A percentile compares a stretch with the other conserved stretches of the same genome.
phyloP scores from a whole-genome alignment of 352 stramenopile species.

The Phytopythium chamaehyphon region DNA sequence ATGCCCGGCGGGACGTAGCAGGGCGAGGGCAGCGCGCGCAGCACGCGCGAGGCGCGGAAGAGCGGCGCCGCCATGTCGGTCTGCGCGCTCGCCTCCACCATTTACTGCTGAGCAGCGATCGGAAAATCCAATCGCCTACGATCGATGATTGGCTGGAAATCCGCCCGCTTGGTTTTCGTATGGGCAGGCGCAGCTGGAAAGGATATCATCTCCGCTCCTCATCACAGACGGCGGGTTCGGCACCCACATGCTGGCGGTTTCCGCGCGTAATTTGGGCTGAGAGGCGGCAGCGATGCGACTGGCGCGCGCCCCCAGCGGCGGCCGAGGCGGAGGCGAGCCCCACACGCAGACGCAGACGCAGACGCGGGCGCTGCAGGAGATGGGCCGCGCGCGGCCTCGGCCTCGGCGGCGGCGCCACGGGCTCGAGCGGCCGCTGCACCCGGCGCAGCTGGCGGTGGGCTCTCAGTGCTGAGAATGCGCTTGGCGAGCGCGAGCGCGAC shows the following conservation, averaged over 20 bases:
- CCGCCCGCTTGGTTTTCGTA: no score
- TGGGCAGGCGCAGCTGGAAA: no score
- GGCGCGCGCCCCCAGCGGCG: neutral
- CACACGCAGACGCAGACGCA: no score
- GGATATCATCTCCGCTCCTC: no score
- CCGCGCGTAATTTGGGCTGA: no score
- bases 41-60: conserved; percentile 30
- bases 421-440: conserved; percentile 38
- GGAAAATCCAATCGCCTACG: no score
- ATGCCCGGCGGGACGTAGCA: conserved; percentile 72
- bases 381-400: neutral
- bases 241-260: no score
- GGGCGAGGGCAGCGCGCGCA: conserved; percentile 38
- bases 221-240: no score
- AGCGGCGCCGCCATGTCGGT: conserved; percentile 12
- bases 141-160: no score
- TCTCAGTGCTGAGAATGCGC: no score
- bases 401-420: conserved; percentile 28
- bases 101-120: no score
- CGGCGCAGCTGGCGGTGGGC: conserved; percentile 33
- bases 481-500: neutral
- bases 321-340: no score
- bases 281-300: conserved; percentile 1
- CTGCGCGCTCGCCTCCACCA: conserved; percentile 5
- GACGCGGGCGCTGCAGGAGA: neutral